Conservation (phyloP, 768 basidiomycete species). For the Suillus subluteus region DNA sequence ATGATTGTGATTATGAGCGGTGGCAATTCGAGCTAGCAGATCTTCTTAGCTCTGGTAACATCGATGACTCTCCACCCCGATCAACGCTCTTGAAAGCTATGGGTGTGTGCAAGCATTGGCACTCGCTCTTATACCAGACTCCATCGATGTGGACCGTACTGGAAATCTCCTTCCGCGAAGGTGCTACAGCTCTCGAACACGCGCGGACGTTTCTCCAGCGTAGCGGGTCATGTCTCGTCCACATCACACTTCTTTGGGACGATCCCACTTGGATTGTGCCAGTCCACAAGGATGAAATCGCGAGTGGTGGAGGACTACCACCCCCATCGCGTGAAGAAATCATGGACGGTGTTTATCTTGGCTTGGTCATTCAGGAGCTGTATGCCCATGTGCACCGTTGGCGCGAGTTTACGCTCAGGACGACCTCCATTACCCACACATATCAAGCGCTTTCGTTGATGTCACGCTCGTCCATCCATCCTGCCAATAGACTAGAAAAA, state of each 20-base stretch:
- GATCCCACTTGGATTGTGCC: neutral
- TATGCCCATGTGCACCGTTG: neutral
- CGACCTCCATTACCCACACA: conserved; percentile 2
- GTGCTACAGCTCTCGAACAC: conserved; percentile 2
- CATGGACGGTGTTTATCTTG: neutral
- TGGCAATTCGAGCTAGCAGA: neutral
- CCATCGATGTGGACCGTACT: neutral
- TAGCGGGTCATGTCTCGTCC: neutral
- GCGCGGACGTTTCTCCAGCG: conserved; percentile 1
- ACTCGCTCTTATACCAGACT: neutral
- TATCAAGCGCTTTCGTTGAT: neutral
- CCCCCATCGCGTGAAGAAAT: neutral
- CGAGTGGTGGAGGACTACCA: neutral
- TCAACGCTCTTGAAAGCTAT: neutral
- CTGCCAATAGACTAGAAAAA: neutral
- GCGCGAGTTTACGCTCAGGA: neutral
- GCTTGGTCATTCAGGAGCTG: neutral
- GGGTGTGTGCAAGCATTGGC: neutral
- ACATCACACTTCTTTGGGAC: conserved; percentile 7
- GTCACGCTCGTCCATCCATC: neutral
- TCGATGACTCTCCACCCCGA: neutral
- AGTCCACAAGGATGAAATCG: too few species aligned
- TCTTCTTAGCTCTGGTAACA: neutral
- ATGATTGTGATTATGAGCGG: neutral
- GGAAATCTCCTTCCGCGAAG: conserved; percentile 1